A percentile compares a stretch with the other conserved stretches of the same genome.
These are phyloP conservation scores for Tylopilus balloui DNA, from an alignment of 768 basidiomycete species.

Conservation along the genomic window DNA sequence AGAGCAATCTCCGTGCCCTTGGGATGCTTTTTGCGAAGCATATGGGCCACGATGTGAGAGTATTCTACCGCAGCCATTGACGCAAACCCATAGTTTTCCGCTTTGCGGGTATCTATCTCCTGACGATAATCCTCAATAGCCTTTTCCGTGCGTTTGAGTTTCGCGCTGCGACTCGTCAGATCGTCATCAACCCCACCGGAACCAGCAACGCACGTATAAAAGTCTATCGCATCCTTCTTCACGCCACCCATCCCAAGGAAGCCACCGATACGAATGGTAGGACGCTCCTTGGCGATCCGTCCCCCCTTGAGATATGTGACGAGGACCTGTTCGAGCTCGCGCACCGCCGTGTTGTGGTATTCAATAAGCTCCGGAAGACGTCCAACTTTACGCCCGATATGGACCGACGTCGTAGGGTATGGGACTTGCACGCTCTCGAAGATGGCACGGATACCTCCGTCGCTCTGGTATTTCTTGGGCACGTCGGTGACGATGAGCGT, in stretches of 20 bases:
- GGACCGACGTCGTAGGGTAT: constrained; percentile 88
- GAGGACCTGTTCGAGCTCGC: constrained; percentile 82
- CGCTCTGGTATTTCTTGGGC: constrained; percentile 74
- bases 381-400: constrained; percentile 84
- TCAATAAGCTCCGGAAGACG: constrained; percentile 87
- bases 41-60: constrained; percentile 78
- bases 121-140: constrained; percentile 70
- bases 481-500: constrained; percentile 82
- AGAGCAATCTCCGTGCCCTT: constrained; percentile 68
- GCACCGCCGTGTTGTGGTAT: constrained; percentile 90
- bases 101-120: constrained; percentile 67
- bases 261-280: constrained; percentile 75
- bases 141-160: constrained; percentile 59
- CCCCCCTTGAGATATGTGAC: constrained; percentile 89
- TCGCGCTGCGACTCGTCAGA: constrained; percentile 32
- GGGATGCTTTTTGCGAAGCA: constrained; percentile 62
- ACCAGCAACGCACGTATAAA: constrained; percentile 68
- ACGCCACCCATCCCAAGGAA: constrained; percentile 78
- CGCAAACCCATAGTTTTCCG: constrained; percentile 90
- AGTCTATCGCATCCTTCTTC: constrained; percentile 90
- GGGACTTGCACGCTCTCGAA: constrained; percentile 75
- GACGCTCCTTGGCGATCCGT: constrained; percentile 72
- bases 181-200: background rate
- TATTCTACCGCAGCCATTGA: constrained; percentile 87
- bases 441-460: constrained; percentile 75